Percentiles rank a stretch among this genome's conserved stretches.
These are phyloP conservation scores for Kregervanrija pseudodelftensis DNA, from an alignment of 805 yeast genomes.

Conservation along the genomic window DNA sequence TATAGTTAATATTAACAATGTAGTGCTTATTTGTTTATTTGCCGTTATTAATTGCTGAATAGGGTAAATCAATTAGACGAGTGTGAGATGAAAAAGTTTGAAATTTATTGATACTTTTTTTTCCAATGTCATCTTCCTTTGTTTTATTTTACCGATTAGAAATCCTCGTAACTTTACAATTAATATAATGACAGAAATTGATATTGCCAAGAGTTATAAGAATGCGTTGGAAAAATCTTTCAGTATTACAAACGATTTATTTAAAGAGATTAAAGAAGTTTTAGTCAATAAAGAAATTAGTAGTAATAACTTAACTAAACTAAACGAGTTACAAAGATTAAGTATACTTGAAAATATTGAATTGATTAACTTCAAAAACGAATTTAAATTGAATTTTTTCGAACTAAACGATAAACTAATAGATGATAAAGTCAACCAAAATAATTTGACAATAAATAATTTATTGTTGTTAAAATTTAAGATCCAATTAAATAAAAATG, in stretches of 20 bases:
- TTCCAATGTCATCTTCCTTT: no score
- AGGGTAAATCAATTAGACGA: no score
- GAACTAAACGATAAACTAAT: constrained; percentile 9
- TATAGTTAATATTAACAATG: no score
- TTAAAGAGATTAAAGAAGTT: constrained; percentile 7
- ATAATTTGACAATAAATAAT: constrained; percentile 3
- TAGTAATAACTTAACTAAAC: constrained; percentile 1
- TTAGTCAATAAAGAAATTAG: constrained; percentile 1
- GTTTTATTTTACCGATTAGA: no score
- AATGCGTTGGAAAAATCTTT: constrained; percentile 14
- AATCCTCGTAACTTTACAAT: no score
- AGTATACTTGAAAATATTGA: constrained; percentile 16
- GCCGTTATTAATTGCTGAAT: no score
- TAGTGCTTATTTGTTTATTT: no score
- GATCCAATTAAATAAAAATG: constrained; percentile 15
- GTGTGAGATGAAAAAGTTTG: no score
- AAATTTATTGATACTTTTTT: no score
- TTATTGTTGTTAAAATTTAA: constrained; percentile 6
- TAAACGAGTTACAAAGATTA: constrained; percentile 12
- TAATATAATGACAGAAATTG: no score
- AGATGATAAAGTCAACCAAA: constrained; percentile 9
- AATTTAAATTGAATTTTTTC: constrained; percentile 13
- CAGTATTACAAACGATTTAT: constrained; percentile 8
- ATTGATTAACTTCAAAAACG: constrained; percentile 14
- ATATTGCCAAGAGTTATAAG: constrained; percentile 1